Base-by-base conservation (phyloP, 2,329 filamentous ascomycete genomes). In the Colletotrichum spinosum region DNA sequence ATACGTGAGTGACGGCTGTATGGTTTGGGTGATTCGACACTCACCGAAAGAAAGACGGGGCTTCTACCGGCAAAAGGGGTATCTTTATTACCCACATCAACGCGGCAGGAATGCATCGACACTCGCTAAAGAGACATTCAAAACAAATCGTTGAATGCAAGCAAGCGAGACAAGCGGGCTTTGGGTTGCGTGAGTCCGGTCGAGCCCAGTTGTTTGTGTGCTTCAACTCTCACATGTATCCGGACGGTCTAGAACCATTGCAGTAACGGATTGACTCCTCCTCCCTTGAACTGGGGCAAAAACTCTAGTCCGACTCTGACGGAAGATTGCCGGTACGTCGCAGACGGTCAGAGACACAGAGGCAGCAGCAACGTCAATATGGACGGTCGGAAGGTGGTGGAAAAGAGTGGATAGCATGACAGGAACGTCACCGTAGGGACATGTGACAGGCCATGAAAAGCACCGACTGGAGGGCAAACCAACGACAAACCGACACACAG, bases 301-400 rank as follows among this genome's bases (percentile, higher is more conserved):
- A 62, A 41, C 38, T 35, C 46, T 50, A 35, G 39, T 12, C 37
- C 41, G 55, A 54, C 48, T 57, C 46, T 66, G 58, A 57, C 63
- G 58, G 58, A 53, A 39, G 51, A 48, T 61, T 51, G 11, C 17
- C 39, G 57, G 58, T 61, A 65, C 62, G 57, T 55, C 55, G 11
- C 46, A 3, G 39, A 51, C 51, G 25, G 25, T 25, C 25, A 25
- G 4, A 25, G 25, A 25, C 25, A 4, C 25, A 25, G 25, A 25
- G 25, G 25, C 25, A 25, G 25, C 39, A 13, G 61, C 55, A 60
- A 65, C 45, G 51, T 55, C 42, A 61, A 37, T 39, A 41, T 51
- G 17, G 56, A 51, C 34, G 12, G 25, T n/a, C 8, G 50, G 9
- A 50, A 41, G 39, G 15, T 44, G 39, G 38, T 39, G 39, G 51